Conservation (phyloP, 768 basidiomycete species). For the Filobasidium floriforme region DNA sequence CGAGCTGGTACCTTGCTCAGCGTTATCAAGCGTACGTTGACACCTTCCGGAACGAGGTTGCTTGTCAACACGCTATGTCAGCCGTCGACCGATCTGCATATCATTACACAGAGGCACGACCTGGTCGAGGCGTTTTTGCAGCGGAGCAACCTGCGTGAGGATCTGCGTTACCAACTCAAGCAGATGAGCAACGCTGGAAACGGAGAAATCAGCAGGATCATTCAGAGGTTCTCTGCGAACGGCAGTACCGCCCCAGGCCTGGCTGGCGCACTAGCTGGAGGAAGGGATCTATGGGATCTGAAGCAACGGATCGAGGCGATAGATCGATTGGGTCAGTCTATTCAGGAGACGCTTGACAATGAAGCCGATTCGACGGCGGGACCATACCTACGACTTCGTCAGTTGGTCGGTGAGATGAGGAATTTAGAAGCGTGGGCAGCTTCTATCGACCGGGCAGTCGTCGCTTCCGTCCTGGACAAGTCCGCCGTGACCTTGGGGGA, state of each 20-base stretch:
- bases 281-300: constrained; percentile 37
- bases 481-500: constrained; percentile 13
- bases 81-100: constrained; percentile 31
- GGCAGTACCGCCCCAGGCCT: not conserved
- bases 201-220: constrained; percentile 37
- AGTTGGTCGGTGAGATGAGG: constrained; percentile 21
- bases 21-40: constrained; percentile 36
- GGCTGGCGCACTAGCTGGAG: constrained; percentile 14
- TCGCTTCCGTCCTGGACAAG: constrained; percentile 28
- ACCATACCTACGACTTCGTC: not conserved
- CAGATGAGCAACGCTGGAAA: constrained; percentile 7
- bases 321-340: constrained; percentile 20
- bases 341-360: constrained; percentile 23
- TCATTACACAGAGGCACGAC: constrained; percentile 31
- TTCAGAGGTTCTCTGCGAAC: constrained; percentile 35
- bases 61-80: constrained; percentile 38
- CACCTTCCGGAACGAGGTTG: constrained; percentile 38
- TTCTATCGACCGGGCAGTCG: constrained; percentile 32
- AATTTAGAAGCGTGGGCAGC: constrained; percentile 25
- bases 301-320: constrained; percentile 31
- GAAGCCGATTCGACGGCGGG: constrained; percentile 9
- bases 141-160: constrained; percentile 31
- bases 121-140: constrained; percentile 39
- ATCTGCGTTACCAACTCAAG: constrained; percentile 31
- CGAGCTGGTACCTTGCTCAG: constrained; percentile 38